Conservation (phyloP, 116 monocot species). For the Papilionanthe hybrid region DNA sequence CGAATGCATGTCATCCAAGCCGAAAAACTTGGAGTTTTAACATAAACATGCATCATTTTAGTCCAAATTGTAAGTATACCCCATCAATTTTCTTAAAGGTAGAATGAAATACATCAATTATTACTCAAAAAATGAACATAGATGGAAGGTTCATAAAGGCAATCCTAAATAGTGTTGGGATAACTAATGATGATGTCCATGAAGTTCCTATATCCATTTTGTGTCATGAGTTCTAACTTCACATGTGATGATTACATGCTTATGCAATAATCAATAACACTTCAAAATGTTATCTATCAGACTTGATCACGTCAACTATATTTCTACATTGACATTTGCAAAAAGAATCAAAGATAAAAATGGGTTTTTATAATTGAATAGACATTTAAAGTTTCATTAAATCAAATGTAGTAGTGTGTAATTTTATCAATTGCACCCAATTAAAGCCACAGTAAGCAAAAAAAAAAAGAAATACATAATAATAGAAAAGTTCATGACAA, state of each 20-base stretch:
- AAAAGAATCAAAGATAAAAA: background rate
- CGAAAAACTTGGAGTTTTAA: background rate
- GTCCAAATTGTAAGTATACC: background rate
- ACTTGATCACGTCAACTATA: background rate
- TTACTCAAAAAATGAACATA: background rate
- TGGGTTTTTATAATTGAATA: background rate
- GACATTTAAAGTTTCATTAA: background rate
- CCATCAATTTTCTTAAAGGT: background rate
- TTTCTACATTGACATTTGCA: background rate
- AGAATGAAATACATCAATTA: background rate
- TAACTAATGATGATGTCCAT: background rate
- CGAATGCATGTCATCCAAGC: too few species aligned
- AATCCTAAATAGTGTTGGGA: background rate
- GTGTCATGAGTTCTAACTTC: background rate
- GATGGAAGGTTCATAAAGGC: background rate
- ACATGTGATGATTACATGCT: background rate
- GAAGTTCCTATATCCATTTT: background rate
- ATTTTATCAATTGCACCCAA: background rate
- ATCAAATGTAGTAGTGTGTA: background rate
- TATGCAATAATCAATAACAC: background rate
- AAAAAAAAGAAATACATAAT: background rate
- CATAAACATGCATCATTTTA: background rate
- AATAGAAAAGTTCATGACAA: background rate
- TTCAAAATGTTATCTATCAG: background rate
- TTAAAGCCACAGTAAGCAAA: background rate